Base-by-base conservation (phyloP, 192 early-diverging fungal species). In the Cetraspora pellucida region DNA sequence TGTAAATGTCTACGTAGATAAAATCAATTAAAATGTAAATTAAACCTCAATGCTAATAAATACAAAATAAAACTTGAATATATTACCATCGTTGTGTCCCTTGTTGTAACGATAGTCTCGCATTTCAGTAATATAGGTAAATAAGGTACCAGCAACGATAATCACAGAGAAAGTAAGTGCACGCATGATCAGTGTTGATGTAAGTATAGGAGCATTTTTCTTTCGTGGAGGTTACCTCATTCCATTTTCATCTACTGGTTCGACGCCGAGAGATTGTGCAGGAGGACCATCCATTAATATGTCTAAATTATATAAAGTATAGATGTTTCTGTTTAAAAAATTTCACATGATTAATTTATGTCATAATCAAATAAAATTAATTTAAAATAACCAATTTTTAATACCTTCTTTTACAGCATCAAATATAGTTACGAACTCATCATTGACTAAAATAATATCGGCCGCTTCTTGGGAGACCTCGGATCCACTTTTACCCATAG, bases 201-300 rank as follows among this genome's bases (percentile, higher is more conserved):
- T 94, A 71, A 98, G 81, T 64, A 98, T 97, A 16, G 93, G 90
- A 28, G 93, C 88, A 79, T 90, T 86, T 63, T 91, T 89, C 7
- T 86, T 78, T 19, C 95, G 90, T 44, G 97, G 97, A 28, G 95
- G 95, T 82, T 89, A 89, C 60, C 86, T 87, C 94, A 96, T 96
- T 50, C 96, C 90, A 65, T 93, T 90, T 43, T 94, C 93, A 83
- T 98, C 96, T 5, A 96, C 94, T 4, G 93, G 87, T 74, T 98
- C 97, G 10, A 98, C 97, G 52, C 97, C 97, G 30, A 98, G 82
- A 6, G 96, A 97, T 86, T 98, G 97, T 11, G 97, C 97, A 10
- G 97, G 96, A 31, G 97, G 97, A 10, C 97, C 97, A 79, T 98
- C 97, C 92, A 97, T 97, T 55, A 98, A 90, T 75, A 98, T 98